A percentile compares a stretch with the other conserved stretches of the same genome.
These are phyloP conservation scores for Diaporthe batatas DNA, from an alignment of 2,329 filamentous ascomycete genomes.

Conservation along the genomic window DNA sequence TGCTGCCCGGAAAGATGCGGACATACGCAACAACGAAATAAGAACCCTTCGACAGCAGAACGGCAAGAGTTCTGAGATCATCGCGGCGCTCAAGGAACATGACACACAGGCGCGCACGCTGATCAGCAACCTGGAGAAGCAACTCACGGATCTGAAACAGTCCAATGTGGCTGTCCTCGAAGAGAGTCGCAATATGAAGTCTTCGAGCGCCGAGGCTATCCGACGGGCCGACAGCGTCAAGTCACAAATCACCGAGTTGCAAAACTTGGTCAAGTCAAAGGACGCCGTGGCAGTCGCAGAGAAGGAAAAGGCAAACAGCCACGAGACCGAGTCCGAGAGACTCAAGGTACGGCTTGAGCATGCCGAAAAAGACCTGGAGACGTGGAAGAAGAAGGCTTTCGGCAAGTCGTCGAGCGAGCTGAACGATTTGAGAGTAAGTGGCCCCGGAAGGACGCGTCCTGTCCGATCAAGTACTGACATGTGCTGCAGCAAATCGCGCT, in stretches of 20 bases:
- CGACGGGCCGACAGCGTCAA: conserved; percentile 79
- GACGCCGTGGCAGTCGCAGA: conserved; percentile 70
- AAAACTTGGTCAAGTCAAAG: conserved; percentile 79
- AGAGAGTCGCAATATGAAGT: conserved; percentile 83
- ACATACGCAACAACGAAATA: conserved; percentile 85
- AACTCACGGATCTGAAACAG: conserved; percentile 85
- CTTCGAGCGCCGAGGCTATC: conserved; percentile 76
- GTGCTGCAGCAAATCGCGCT: conserved; percentile 76
- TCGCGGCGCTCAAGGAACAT: conserved; percentile 91
- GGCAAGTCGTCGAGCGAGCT: conserved; percentile 86
- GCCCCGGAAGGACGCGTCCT: background rate
- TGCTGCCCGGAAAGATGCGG: conserved; percentile 92
- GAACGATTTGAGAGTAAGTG: conserved; percentile 84
- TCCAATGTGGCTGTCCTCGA: conserved; percentile 77
- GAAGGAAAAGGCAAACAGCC: conserved; percentile 70
- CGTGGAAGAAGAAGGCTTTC: conserved; percentile 85
- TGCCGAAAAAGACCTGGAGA: conserved; percentile 84
- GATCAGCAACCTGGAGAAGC: conserved; percentile 89
- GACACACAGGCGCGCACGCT: conserved; percentile 83
- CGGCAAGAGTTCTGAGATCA: conserved; percentile 91
- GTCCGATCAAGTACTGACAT: conserved; percentile 50
- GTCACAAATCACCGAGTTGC: conserved; percentile 82
- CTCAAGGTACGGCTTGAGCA: conserved; percentile 83
- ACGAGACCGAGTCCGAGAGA: conserved; percentile 84
- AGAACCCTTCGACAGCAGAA: conserved; percentile 85